These are phyloP conservation scores for Aspergillus intermedius DNA, from an alignment of 2,329 filamentous ascomycete species.

Conservation along the genomic window DNA sequence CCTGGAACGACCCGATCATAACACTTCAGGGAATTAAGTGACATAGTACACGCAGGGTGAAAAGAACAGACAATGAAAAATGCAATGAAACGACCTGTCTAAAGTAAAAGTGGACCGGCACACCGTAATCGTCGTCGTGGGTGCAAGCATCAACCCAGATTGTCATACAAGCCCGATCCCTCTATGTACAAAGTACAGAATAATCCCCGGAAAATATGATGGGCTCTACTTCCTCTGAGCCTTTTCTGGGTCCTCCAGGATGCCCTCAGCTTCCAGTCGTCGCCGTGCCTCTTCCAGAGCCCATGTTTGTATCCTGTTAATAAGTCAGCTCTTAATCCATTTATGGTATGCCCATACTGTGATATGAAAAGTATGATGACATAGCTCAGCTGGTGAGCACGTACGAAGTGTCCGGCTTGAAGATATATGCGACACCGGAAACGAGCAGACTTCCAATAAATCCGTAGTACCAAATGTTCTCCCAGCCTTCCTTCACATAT, in stretches of 20 bases:
- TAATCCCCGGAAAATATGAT: conserved; percentile 13
- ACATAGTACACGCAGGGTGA: conserved; percentile 19
- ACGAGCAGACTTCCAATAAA: conserved; percentile 72
- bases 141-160: conserved; percentile 20
- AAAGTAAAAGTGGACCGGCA: conserved; percentile 24
- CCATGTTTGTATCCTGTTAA: conserved; percentile 91
- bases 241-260: conserved; percentile 68
- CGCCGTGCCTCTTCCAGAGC: conserved; percentile 93
- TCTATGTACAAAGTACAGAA: conserved; percentile 39
- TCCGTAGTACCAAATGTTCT: conserved; percentile 75
- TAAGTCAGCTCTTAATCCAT: conserved; percentile 12
- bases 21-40: conserved; percentile 13
- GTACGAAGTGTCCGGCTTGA: conserved; percentile 98
- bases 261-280: conserved; percentile 91
- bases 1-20: not conserved
- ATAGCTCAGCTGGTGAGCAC: conserved; percentile 37
- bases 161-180: conserved; percentile 25
- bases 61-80: conserved; percentile 19
- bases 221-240: conserved; percentile 48
- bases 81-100: conserved; percentile 29
- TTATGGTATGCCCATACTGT: not conserved
- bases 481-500: conserved; percentile 94
- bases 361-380: not conserved
- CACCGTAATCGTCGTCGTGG: conserved; percentile 21
- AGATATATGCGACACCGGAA: conserved; percentile 75